These are phyloP conservation scores for Lachancea quebecensis DNA, from an alignment of 805 yeast genomes.

Conservation along the genomic window DNA sequence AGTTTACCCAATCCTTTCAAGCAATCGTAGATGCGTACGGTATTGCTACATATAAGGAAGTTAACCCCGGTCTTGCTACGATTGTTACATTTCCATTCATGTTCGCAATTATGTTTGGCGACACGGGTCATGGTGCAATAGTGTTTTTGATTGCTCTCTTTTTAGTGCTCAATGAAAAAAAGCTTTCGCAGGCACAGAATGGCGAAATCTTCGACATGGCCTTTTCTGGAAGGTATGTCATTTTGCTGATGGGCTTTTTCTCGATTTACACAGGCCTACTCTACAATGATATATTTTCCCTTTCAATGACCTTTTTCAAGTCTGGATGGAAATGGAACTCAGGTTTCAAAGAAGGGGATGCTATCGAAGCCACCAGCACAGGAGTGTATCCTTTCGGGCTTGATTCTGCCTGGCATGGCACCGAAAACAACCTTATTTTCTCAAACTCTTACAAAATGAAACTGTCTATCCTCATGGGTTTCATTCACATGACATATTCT, in stretches of 20 bases:
- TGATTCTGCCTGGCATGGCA: constrained; percentile 95
- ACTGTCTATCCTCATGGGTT: constrained; percentile 90
- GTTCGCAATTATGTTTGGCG: constrained; percentile 99
- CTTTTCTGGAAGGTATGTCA: constrained; percentile 82
- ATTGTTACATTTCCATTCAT: constrained; percentile 94
- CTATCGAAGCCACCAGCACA: constrained; percentile 55
- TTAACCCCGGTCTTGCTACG: constrained; percentile 93
- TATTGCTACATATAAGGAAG: constrained; percentile 85
- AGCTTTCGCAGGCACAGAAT: constrained; percentile 59
- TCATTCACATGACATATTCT: constrained; percentile 88
- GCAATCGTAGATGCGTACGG: constrained; percentile 94
- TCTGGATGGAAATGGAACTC: constrained; percentile 96
- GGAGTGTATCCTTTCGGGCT: constrained; percentile 80
- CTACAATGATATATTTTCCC: constrained; percentile 90
- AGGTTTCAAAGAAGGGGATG: constrained; percentile 59
- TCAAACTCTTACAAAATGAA: constrained; percentile 97
- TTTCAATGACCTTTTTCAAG: constrained; percentile 77
- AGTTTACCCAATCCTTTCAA: constrained; percentile 91
- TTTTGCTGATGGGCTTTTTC: constrained; percentile 86
- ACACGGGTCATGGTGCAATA: constrained; percentile 90
- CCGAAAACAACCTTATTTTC: constrained; percentile 85
- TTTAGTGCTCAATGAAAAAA: constrained; percentile 67
- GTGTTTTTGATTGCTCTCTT: constrained; percentile 64
- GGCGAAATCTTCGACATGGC: constrained; percentile 98
- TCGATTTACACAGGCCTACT: constrained; percentile 93